Base-by-base conservation (phyloP, 306 rosid species). In the Pueraria montana region DNA sequence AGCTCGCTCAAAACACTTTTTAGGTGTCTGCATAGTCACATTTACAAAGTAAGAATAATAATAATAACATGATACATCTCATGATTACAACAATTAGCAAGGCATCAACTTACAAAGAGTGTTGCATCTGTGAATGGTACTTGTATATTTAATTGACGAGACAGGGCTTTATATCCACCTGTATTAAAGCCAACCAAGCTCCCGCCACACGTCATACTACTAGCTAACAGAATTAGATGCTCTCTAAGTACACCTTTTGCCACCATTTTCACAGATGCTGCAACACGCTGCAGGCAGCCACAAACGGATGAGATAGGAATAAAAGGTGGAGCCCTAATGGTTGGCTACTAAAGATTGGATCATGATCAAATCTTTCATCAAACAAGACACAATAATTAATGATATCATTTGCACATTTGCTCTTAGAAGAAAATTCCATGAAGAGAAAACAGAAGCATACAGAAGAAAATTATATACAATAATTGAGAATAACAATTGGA, bases 81-180 rank as follows among this genome's bases (percentile, higher is more conserved):
- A 56, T 20, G 50, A 52, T 65, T 67, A 78, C 38, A 87, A 53
- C 67, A 48, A 80, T 43, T 23, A 79, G 14, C 30, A 85, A 72
- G 74, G 38, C 24, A 30, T 62, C 34, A 36, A 86, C 98, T 91
- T 89, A 96, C 99, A 88, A 87, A 92, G 13, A 93, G 89, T 36
- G 96, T 96, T 21, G 99, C 99, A 71, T 96, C 99, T 2, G 99
- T 92, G 80, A 96, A 96, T 50, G 99, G 99, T 21, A 92, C 96
- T 90, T 94, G 96, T 55, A 92, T 83, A 62, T 90, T 94, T 61
- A 93, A 73, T 46, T 95, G 89, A 0, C 91, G 92, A 46, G 92
- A 87, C 49, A 96, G 87, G 12, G 97, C 93, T 82, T 94, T 96
- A 81, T 92, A 93, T n/a, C 99, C 99, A 78, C 94, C 91, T 4